Evolutionary conservation across 73 alveolate species (phyloP).

Genomic region (Uronychia binucleata): DNA sequence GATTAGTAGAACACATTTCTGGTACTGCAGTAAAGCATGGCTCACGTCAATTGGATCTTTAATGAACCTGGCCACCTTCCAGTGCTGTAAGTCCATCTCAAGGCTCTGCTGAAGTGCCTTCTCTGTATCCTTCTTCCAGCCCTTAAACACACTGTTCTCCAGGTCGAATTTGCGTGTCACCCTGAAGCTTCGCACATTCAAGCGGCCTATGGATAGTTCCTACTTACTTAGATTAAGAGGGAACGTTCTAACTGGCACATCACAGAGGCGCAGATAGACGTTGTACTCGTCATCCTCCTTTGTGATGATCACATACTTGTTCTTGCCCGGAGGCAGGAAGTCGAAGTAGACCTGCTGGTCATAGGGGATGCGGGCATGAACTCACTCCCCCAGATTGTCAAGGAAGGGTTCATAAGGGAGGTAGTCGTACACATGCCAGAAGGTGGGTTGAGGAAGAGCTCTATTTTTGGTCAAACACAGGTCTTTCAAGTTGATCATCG

Average conservation of each 20-base stretch:
- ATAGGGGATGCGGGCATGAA: background rate
- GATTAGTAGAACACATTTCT: background rate
- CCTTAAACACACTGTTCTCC: constrained; percentile 22
- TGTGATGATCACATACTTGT: background rate
- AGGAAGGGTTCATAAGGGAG: background rate
- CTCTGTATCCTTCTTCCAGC: constrained; percentile 21
- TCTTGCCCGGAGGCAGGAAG: background rate
- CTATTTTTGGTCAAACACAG: background rate
- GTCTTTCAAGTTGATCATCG: background rate
- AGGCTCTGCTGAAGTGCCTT: constrained; percentile 19
- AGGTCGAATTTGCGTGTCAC: background rate
- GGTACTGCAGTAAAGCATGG: background rate
- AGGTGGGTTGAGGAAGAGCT: background rate
- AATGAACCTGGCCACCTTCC: constrained; percentile 65
- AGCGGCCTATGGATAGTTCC: too few species aligned
- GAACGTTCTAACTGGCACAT: too few species aligned
- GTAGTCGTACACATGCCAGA: background rate
- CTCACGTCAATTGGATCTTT: constrained; percentile 57
- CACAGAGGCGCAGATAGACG: too few species aligned
- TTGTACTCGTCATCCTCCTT: too few species aligned
- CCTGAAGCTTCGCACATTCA: too few species aligned
- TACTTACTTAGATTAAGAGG: too few species aligned
- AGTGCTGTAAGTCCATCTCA: constrained; percentile 30
- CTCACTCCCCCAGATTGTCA: background rate
- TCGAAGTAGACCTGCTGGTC: background rate